Evolutionary conservation across 2,329 filamentous ascomycete species (phyloP), one percentile per base, ranked within the genome.

Genomic region (Fusarium duplospermum): DNA sequence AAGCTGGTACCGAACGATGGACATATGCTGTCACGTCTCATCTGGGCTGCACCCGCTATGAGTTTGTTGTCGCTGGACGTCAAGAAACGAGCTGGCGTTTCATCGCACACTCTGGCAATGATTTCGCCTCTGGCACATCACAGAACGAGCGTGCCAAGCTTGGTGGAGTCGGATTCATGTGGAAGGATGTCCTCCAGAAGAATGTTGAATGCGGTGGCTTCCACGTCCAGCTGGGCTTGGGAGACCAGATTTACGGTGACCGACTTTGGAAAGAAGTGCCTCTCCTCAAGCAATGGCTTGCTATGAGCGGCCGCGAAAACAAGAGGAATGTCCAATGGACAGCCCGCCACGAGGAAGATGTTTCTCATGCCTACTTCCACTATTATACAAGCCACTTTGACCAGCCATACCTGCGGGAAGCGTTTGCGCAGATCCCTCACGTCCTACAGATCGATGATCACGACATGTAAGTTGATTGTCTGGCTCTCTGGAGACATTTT

Each of bases 301-400:
- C 93, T 11, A 96, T 95, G 84, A 95, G 93, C 78, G 96, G 96
- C 7, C 95, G 98, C 75, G 96, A 98, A 65, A 96, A 95, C 77
- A 89, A 97, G 67, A 97, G 95, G 85, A 97, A 92, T 76, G 92
- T 94, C 0, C 89, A 92, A 50, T 99, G 96, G 96, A 98, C 95
- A 9, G 94, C 96, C 4, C 92, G 94, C 59, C 94, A 98, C 78
- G 95, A 99, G 80, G 96, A 99, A 80, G 96, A 99, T 80, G 94
- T 98, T 20, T 92, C 93, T 3, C 95, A 98, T 83, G 95, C 96
- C 9, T 99, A 98, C 85, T 99, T 99, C 83, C 96, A 99, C 82
- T 99, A 98, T 83, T 99, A 99, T 81, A 98, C 95, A 2, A 98
- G 95, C 76, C 96, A 98, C 82, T 98, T 99, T 81, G 96, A 99